A percentile compares a stretch with the other conserved stretches of the same genome.
phyloP scores from a whole-genome alignment of 2,329 filamentous ascomycete genomes.

The Phoma sp. region DNA sequence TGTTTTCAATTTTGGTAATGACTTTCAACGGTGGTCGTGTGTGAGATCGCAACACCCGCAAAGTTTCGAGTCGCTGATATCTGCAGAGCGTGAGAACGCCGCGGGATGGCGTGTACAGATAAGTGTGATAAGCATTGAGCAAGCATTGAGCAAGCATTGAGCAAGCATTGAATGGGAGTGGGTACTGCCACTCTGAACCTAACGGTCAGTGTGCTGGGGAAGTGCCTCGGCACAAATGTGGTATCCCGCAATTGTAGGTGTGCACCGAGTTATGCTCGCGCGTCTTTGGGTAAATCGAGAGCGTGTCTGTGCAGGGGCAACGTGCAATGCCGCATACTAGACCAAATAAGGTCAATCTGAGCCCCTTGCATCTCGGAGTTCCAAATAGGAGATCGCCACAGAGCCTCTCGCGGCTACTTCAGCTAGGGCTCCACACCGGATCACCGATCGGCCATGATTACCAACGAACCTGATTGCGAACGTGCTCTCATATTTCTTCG shows the following conservation, averaged over 20 bases:
- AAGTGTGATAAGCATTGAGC: background rate
- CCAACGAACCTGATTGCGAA: background rate
- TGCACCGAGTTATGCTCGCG: background rate
- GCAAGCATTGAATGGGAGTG: too few relatives aligned
- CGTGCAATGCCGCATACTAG: background rate
- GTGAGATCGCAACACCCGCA: background rate
- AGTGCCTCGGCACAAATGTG: background rate
- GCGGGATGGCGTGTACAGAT: background rate
- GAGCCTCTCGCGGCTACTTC: background rate
- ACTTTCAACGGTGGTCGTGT: background rate
- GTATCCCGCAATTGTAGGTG: background rate
- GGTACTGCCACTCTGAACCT: background rate
- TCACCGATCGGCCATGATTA: constrained; percentile 5
- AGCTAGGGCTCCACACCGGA: background rate
- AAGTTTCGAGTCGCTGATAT: background rate
- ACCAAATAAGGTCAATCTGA: background rate
- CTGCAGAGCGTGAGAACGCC: background rate
- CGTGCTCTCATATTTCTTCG: background rate
- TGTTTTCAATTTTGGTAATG: background rate
- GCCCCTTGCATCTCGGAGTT: background rate
- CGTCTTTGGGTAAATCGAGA: background rate
- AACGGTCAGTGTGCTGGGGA: background rate
- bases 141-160: background rate
- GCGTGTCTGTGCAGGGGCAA: background rate
- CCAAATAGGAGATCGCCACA: background rate